These are phyloP conservation scores for Colletotrichum scovillei DNA, from an alignment of 2,329 filamentous ascomycete species.

Conservation along the genomic window DNA sequence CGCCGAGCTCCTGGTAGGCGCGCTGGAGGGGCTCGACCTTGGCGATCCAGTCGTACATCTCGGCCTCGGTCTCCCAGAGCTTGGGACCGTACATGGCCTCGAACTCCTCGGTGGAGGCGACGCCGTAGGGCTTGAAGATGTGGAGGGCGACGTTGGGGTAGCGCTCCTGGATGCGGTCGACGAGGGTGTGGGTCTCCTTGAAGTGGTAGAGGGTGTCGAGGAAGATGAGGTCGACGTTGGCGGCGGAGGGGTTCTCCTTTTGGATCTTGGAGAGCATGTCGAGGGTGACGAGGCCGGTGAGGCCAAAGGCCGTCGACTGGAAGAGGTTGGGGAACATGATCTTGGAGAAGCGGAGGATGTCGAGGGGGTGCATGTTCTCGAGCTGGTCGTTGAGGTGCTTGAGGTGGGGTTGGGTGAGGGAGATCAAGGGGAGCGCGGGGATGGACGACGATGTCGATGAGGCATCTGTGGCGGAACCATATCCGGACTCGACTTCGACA, in stretches of 20 bases:
- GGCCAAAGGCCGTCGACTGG: slow-evolving; percentile 85
- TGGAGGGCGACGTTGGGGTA: slow-evolving; percentile 88
- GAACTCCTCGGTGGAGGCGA: slow-evolving; percentile 80
- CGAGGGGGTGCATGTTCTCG: slow-evolving; percentile 87
- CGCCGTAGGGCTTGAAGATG: slow-evolving; percentile 87
- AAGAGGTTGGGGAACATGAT: slow-evolving; percentile 90
- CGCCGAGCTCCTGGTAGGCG: slow-evolving; percentile 87
- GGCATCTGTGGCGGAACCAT: slow-evolving; percentile 65
- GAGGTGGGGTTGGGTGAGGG: slow-evolving; percentile 88
- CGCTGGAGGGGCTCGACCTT: slow-evolving; percentile 97
- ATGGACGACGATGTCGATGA: slow-evolving; percentile 65
- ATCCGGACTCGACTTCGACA: slow-evolving; percentile 80
- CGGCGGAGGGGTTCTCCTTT: slow-evolving; percentile 69
- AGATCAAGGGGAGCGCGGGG: slow-evolving; percentile 78
- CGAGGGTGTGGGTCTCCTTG: slow-evolving; percentile 77
- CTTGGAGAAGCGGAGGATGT: slow-evolving; percentile 92
- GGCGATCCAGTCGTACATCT: slow-evolving; percentile 95
- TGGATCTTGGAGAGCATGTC: slow-evolving; percentile 87
- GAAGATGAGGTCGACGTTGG: slow-evolving; percentile 77
- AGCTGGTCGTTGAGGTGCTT: slow-evolving; percentile 92
- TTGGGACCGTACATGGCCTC: slow-evolving; percentile 83
- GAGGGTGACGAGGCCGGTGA: slow-evolving; percentile 83
- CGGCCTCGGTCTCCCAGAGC: slow-evolving; percentile 86
- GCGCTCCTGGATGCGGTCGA: slow-evolving; percentile 77
- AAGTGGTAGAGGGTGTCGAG: slow-evolving; percentile 89